Evolutionary conservation across 2,329 filamentous ascomycete genomes (phyloP), one percentile per base, ranked within the genome.

Genomic region (Cladosporium sphaerospermum): DNA sequence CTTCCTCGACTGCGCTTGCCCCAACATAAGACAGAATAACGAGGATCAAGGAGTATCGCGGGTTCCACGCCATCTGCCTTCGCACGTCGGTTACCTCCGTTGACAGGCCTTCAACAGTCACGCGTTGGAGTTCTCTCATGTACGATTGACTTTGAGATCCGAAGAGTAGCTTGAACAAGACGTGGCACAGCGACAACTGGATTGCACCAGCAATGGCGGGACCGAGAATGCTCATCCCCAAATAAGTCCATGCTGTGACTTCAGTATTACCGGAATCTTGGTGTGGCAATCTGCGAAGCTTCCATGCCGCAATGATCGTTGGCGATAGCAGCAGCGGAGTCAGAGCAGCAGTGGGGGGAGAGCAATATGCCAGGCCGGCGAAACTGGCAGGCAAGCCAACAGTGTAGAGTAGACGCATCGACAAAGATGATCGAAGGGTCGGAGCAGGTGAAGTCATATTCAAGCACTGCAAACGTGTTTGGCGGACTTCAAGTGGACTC

Each of bases 281-380:
- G 33, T 33, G 37, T 42, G 37, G 47, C 9, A 42, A n/a, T 8
- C 11, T 7, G 5, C 9, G 47, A 31, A 42, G 42, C 23, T 16
- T 23, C 37, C 37, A 50, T 13, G 36, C 36, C 7, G 37, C 23
- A 16, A 50, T 3, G 2, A 19, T 7, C n/a, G 47, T 50, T 10
- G 47, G 47, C 28, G 39, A 42, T 9, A 50, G 10, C 4, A 43
- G 31, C 6, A 50, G 8, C 2, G 47, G 37, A 4, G 32, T 11
- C 28, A 33, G n/a, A 9, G 39, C 39, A 9, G 39, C 47, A 7
- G 18, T 42, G 34, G 28, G 11, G 14, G 39, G 47, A 13, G 37
- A 50, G 16, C 23, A n/a, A 4, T 42, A 50, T 13, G 47, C 37
- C 14, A 50, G 37, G 18, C 47, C 47, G 16, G 47, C 37, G 31